phyloP scores from a whole-genome alignment of 2,329 filamentous ascomycete genomes.

The Dactylellina parvicollis region DNA sequence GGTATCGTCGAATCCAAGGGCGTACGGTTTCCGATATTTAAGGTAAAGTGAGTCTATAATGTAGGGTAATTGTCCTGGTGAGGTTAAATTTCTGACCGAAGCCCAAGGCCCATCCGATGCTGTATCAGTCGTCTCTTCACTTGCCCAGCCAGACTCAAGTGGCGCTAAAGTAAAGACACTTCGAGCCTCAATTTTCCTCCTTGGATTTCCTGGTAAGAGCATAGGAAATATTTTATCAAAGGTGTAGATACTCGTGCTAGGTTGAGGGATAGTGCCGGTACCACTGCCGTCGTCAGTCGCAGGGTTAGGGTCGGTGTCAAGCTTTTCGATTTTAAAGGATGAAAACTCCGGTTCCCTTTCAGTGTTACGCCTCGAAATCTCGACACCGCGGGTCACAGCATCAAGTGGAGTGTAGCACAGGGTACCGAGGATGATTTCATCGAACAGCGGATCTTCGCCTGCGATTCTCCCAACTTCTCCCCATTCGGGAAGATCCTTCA shows the following conservation, averaged over 20 bases:
- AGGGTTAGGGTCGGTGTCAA: neutral
- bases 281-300: neutral
- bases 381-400: slow-evolving; percentile 13
- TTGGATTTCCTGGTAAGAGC: neutral
- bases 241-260: neutral
- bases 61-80: neutral
- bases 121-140: neutral
- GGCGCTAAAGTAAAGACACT: neutral
- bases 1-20: neutral
- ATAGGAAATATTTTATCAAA: slow-evolving; percentile 1
- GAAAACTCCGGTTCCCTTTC: slow-evolving; percentile 8
- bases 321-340: neutral
- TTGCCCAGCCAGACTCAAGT: neutral
- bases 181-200: neutral
- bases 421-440: neutral
- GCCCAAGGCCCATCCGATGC: slow-evolving; percentile 5
- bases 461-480: neutral
- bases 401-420: slow-evolving; percentile 19
- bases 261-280: no score
- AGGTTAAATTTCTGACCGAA: neutral
- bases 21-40: slow-evolving; percentile 1
- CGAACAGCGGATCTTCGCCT: neutral
- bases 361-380: neutral
- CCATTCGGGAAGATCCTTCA: slow-evolving; percentile 2
- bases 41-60: slow-evolving; percentile 3